Percentiles rank a stretch among this genome's conserved stretches.
Evolutionary conservation across 352 stramenopile species (phyloP).

Genomic region (Phytophthora boehmeriae): DNA sequence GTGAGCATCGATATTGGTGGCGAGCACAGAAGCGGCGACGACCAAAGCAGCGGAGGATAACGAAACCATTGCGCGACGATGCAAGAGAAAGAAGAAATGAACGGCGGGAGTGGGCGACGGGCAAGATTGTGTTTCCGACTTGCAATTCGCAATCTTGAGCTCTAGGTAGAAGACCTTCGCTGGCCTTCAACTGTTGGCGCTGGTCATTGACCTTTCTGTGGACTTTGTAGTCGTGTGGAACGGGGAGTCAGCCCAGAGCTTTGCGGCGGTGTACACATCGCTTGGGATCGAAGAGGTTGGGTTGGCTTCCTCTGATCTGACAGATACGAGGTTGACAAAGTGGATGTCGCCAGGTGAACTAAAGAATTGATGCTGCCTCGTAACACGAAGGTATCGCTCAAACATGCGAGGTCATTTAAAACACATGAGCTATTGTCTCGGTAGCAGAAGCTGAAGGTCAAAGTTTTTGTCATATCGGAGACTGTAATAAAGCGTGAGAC

Average conservation of each 20-base stretch:
- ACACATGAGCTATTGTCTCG: too few relatives aligned
- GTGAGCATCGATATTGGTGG: slow-evolving; percentile 23
- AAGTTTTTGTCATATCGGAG: too few relatives aligned
- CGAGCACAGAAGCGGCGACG: slow-evolving; percentile 8
- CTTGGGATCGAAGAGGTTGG: too few relatives aligned
- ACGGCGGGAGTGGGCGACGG: not conserved
- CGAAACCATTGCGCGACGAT: slow-evolving; percentile 16
- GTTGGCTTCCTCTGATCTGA: slow-evolving; percentile 16
- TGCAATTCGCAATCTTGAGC: not conserved
- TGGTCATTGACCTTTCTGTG: slow-evolving; percentile 5
- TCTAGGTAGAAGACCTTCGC: not conserved
- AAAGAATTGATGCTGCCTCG: too few relatives aligned
- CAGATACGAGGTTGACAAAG: slow-evolving; percentile 11
- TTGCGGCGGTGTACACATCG: slow-evolving; percentile 15
- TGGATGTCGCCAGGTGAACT: not conserved
- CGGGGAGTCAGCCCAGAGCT: slow-evolving; percentile 16
- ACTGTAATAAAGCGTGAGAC: too few relatives aligned
- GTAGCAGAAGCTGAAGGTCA: too few relatives aligned
- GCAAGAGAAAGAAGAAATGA: slow-evolving; percentile 27
- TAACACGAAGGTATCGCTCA: too few relatives aligned
- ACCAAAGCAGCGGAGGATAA: slow-evolving; percentile 11
- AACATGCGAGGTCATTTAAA: too few relatives aligned
- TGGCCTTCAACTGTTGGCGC: too few relatives aligned
- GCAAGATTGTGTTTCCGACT: too few relatives aligned
- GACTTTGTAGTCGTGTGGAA: slow-evolving; percentile 20